Evolutionary conservation across 306 rosid species (phyloP).

Genomic region (Vigna hirtella): DNA sequence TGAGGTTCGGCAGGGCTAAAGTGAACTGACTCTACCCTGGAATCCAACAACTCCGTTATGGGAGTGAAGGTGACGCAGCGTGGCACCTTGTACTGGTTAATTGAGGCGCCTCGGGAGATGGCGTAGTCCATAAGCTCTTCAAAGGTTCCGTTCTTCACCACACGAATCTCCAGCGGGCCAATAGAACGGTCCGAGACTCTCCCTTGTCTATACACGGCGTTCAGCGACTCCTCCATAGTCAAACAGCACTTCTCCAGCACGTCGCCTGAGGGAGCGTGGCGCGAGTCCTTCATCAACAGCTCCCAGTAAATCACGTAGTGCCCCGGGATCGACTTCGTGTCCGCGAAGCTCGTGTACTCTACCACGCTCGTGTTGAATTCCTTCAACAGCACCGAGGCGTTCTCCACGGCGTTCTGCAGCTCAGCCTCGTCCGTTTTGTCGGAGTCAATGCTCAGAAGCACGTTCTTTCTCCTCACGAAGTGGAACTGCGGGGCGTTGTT

Average conservation of each 20-base stretch:
- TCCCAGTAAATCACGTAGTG: conserved; percentile 95
- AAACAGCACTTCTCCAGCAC: conserved; percentile 61
- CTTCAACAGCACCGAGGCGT: conserved; percentile 50
- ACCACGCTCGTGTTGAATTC: conserved; percentile 70
- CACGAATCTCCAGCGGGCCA: conserved; percentile 81
- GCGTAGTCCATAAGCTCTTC: conserved; percentile 96
- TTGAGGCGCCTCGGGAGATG: conserved; percentile 84
- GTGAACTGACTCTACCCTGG: conserved; percentile 70
- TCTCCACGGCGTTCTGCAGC: conserved; percentile 68
- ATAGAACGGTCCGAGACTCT: conserved; percentile 72
- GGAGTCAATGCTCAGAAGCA: conserved; percentile 70
- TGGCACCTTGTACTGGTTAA: conserved; percentile 87
- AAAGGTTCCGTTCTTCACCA: conserved; percentile 83
- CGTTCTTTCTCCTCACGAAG: conserved; percentile 79
- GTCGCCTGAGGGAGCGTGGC: conserved; percentile 47
- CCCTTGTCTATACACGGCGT: conserved; percentile 79
- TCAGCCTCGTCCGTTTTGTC: conserved; percentile 86
- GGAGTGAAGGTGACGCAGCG: conserved; percentile 82
- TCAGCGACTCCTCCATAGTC: conserved; percentile 71
- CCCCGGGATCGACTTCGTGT: conserved; percentile 71
- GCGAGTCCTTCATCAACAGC: conserved; percentile 57
- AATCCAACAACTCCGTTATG: conserved; percentile 69
- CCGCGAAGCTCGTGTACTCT: conserved; percentile 82
- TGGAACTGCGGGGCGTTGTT: conserved; percentile 78
- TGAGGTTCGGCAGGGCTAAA: conserved; percentile 74